Evolutionary conservation across 1,284 basidiomycete genomes (phyloP), one percentile per base, ranked within the genome.

Genomic region (Xerocomus tenax): DNA sequence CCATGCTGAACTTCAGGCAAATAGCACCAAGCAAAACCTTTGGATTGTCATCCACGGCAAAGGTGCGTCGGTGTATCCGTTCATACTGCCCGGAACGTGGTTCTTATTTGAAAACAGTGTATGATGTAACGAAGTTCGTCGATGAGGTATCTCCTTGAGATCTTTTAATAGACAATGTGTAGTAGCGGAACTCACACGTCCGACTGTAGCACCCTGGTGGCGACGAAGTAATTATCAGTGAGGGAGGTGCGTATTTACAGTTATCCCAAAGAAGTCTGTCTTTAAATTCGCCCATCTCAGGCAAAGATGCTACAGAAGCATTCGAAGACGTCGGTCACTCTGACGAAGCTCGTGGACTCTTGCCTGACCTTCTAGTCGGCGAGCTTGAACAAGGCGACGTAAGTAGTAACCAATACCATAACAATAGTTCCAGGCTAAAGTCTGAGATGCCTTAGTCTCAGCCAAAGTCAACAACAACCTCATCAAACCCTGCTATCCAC

Each of bases 271-370:
- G 19, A 38, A n/a, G n/a, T n/a, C 26, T 12, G 44, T 50, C 42
- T n/a, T 46, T 46, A 36, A 49, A 43, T 29, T 49, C 19, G 28
- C 46, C 43, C 26, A 48, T 54, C 56, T 18, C 62, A 89, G 87
- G 86, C 61, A 84, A 87, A 66, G 94, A 98, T 69, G 93, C 92
- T 25, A 96, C 95, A 39, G 96, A 98, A 68, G 92, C 95, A 10
- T 99, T 98, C 64, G 96, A 98, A 74, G 96, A 98, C 69, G 94
- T 98, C 43, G 95, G 96, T 40, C 95, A 98, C 79, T 98, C 94
- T 15, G 96, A 98, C 64, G 96, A 98, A 71, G 96, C 95, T 15
- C 84, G 95, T 53, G 84, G 76, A n/a, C 79, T 96, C 56, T 78
- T 99, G 51, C 78, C 81, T 54, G 79, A 71, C 61, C 76, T 94